These are phyloP conservation scores for Fusarium pseudocircinatum DNA, from an alignment of 2,329 filamentous ascomycete genomes.

Conservation along the genomic window DNA sequence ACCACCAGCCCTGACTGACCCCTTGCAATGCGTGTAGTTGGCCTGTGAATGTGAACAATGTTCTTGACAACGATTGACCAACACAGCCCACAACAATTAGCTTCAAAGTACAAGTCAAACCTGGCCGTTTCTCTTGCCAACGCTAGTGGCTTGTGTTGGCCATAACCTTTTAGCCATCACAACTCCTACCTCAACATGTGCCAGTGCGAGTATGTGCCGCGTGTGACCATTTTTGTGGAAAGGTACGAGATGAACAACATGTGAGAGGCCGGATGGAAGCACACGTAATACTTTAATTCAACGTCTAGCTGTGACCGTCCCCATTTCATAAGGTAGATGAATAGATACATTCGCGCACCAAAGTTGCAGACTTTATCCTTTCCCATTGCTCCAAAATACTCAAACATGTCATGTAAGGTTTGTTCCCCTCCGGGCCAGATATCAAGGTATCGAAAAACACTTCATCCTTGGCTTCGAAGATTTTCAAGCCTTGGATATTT, in stretches of 20 bases:
- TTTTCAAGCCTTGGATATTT: slow-evolving; percentile 17
- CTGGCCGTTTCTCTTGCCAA: neutral
- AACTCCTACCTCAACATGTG: neutral
- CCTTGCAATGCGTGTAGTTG: slow-evolving; percentile 16
- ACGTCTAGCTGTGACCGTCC: slow-evolving; percentile 26
- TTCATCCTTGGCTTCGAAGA: slow-evolving; percentile 22
- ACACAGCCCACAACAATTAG: neutral
- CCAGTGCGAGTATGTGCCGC: neutral
- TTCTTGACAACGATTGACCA: neutral
- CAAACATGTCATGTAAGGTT: slow-evolving; percentile 37
- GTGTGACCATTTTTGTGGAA: slow-evolving; percentile 3
- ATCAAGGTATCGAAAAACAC: slow-evolving; percentile 42
- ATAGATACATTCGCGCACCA: slow-evolving; percentile 36
- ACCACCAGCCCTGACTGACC: slow-evolving; percentile 10
- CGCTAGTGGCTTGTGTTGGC: neutral
- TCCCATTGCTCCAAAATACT: slow-evolving; percentile 40
- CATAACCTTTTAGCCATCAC: neutral
- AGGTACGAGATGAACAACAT: slow-evolving; percentile 1
- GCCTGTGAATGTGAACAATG: neutral
- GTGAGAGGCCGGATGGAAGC: slow-evolving; percentile 12
- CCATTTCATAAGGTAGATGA: slow-evolving; percentile 34
- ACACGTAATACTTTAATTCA: slow-evolving; percentile 39
- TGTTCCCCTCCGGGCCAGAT: slow-evolving; percentile 31
- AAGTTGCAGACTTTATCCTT: slow-evolving; percentile 40
- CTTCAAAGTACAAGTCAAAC: neutral